Conservation (phyloP, 805 yeast species). For the Lachancea kluyveri region DNA sequence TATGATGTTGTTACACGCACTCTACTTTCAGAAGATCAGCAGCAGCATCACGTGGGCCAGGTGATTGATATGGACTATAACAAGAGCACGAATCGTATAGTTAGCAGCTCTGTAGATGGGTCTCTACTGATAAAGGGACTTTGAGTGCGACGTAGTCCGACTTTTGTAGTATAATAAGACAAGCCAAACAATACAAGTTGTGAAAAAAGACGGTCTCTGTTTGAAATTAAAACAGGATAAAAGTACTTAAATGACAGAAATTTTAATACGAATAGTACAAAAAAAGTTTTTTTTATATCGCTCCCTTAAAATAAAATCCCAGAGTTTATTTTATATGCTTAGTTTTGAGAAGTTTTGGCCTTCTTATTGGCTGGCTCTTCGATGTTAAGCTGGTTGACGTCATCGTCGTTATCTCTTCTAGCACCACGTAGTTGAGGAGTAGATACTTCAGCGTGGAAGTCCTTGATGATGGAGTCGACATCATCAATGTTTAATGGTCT, state of each 20-base stretch:
- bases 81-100: neutral
- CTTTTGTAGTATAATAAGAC: neutral
- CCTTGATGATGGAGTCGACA: constrained; percentile 94
- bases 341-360: constrained; percentile 17
- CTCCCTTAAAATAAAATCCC: neutral
- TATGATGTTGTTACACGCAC: constrained; percentile 4
- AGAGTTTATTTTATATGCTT: constrained; percentile 2
- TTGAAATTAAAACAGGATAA: too few relatives aligned
- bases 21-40: constrained; percentile 1
- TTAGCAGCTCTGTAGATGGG: constrained; percentile 4
- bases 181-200: too few relatives aligned
- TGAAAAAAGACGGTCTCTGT: too few relatives aligned
- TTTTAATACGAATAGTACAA: neutral
- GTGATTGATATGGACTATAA: constrained; percentile 8
- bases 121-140: constrained; percentile 1
- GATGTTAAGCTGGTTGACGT: constrained; percentile 16
- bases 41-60: neutral
- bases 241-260: neutral
- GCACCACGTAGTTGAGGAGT: constrained; percentile 43
- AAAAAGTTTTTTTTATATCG: neutral
- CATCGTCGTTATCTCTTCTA: constrained; percentile 16
- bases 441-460: constrained; percentile 72
- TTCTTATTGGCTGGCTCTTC: constrained; percentile 30
- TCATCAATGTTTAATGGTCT: constrained; percentile 93
- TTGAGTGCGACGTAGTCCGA: neutral